Evolutionary conservation across 139 green algal genomes (phyloP).

Genomic region (Mesotaenium endlicherianum): DNA sequence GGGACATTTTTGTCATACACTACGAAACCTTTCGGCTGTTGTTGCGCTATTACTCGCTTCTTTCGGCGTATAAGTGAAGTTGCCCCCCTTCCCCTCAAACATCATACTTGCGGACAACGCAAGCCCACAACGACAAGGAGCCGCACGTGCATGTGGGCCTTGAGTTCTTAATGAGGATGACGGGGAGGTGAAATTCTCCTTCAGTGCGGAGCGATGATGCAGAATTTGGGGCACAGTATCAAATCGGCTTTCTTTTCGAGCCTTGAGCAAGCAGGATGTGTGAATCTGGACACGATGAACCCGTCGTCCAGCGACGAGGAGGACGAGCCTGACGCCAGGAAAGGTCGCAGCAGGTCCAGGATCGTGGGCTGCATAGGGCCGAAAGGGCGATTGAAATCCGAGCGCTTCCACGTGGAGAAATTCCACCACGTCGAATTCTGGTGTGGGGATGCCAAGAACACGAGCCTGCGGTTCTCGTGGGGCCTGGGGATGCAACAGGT

Average conservation of each 20-base stretch:
- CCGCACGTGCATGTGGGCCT: no score
- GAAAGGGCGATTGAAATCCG: constrained; percentile 52
- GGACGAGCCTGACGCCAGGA: neutral
- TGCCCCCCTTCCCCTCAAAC: no score
- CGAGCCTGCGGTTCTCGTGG: constrained; percentile 75
- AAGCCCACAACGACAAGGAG: no score
- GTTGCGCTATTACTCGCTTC: no score
- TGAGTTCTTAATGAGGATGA: no score
- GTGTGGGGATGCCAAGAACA: constrained; percentile 83
- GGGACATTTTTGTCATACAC: no score
- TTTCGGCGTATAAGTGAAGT: no score
- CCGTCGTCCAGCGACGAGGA: neutral
- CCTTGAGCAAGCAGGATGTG: constrained; percentile 5
- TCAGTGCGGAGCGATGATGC: neutral
- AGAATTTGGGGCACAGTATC: neutral
- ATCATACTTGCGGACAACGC: no score
- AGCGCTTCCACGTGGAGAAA: constrained; percentile 73
- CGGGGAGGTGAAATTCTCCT: no score
- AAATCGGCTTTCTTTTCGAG: neutral
- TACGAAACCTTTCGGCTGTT: no score
- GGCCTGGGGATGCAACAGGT: constrained; percentile 87
- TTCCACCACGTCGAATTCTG: constrained; percentile 97
- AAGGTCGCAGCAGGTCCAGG: neutral
- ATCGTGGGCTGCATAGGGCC: neutral
- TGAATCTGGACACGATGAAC: neutral